Evolutionary conservation across 495 filamentous ascomycete genomes (phyloP).

Genomic region (Xylaria longipes): DNA sequence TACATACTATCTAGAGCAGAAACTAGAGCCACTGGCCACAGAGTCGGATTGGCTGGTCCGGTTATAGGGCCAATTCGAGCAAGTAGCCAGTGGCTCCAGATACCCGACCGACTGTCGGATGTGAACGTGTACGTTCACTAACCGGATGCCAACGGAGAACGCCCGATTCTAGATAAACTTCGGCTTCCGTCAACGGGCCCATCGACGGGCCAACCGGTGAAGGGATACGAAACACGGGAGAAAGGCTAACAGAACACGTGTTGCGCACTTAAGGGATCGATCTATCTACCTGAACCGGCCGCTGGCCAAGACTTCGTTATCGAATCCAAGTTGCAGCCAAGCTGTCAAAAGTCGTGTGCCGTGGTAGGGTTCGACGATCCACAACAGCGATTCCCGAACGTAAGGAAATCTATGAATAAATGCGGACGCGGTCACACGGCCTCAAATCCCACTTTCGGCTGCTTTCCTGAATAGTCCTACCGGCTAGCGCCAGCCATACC

Average conservation of each 20-base stretch:
- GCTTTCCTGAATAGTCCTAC: conserved; percentile 28
- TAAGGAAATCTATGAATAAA: not conserved
- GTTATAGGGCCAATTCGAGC: no score
- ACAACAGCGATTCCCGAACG: not conserved
- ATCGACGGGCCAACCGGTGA: not conserved
- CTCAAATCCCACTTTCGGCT: not conserved
- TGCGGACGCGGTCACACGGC: not conserved
- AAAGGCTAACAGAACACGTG: not conserved
- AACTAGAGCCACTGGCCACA: no score
- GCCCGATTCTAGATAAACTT: not conserved
- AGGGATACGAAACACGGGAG: not conserved
- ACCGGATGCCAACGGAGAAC: not conserved
- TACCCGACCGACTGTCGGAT: not conserved
- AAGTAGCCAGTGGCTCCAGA: no score
- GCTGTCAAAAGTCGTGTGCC: conserved; percentile 2
- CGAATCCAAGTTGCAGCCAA: not conserved
- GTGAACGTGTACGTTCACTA: not conserved
- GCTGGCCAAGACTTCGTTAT: not conserved
- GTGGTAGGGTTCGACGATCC: not conserved
- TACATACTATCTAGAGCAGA: no score
- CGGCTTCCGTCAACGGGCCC: not conserved
- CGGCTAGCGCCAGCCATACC: conserved; percentile 6
- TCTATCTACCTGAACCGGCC: not conserved
- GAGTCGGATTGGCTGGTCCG: no score
- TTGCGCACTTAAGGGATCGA: not conserved